These are phyloP conservation scores for Eurotiales sp. DNA, from an alignment of 2,329 filamentous ascomycete genomes.

Conservation along the genomic window DNA sequence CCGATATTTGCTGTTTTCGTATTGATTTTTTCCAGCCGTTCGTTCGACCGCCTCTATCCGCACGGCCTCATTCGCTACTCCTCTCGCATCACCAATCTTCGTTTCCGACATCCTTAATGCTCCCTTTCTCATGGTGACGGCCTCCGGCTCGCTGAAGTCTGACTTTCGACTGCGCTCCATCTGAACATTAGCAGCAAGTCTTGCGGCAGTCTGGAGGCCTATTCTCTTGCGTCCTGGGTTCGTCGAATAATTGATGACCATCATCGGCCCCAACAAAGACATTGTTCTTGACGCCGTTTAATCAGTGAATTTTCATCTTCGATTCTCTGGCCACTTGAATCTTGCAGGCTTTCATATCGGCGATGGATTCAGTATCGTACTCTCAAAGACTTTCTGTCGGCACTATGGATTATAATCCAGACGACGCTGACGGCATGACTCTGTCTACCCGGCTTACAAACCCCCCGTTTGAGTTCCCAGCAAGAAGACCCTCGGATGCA, in stretches of 20 bases:
- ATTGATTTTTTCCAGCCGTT: neutral
- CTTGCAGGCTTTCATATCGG: neutral
- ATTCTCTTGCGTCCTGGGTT: neutral
- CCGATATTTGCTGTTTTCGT: neutral
- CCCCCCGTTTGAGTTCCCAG: conserved; percentile 12
- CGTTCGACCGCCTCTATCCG: neutral
- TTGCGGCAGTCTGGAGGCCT: conserved; percentile 14
- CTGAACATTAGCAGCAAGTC: conserved; percentile 7
- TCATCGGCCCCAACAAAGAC: neutral
- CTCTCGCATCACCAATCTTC: neutral
- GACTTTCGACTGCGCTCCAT: conserved; percentile 11
- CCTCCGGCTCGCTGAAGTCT: conserved; percentile 14
- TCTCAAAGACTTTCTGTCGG: conserved; percentile 5
- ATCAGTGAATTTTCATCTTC: neutral
- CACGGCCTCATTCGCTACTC: neutral
- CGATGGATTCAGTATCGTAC: conserved; percentile 8
- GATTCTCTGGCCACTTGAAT: neutral
- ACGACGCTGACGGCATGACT: conserved; percentile 6
- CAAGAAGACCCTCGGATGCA: conserved; percentile 5
- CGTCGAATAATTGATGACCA: neutral
- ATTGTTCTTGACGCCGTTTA: neutral
- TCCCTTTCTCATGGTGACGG: conserved; percentile 8
- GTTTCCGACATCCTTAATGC: conserved; percentile 3
- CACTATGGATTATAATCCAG: conserved; percentile 13
- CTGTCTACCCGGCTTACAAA: conserved; percentile 1